Conservation (phyloP, 2,329 filamentous ascomycete genomes). For the Scedosporium minutisporum region DNA sequence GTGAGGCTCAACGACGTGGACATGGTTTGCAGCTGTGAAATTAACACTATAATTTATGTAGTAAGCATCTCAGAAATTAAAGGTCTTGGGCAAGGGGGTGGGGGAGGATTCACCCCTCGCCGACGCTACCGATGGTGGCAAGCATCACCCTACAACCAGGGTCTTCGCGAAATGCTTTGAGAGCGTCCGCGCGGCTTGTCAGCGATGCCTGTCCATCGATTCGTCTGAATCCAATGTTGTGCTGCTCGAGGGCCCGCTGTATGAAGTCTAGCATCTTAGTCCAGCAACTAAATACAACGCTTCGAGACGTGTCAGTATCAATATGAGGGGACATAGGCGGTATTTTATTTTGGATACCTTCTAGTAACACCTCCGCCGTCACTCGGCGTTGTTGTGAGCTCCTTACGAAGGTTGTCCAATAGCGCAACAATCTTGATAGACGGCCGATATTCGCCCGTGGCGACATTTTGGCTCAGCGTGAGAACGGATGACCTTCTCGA, state of each 20-base stretch:
- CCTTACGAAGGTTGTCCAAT: background rate
- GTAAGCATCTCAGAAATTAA: background rate
- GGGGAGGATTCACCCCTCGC: constrained; percentile 17
- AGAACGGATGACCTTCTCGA: background rate
- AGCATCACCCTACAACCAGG: constrained; percentile 17
- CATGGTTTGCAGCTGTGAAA: constrained; percentile 34
- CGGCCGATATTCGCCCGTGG: background rate
- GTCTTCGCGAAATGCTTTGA: constrained; percentile 12
- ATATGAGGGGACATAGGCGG: background rate
- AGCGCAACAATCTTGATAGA: background rate
- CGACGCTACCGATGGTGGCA: constrained; percentile 19
- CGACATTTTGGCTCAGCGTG: background rate
- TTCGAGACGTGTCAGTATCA: background rate
- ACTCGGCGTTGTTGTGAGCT: background rate
- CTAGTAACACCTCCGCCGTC: background rate
- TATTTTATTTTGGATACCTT: background rate
- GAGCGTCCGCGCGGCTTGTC: constrained; percentile 2
- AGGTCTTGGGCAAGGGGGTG: background rate
- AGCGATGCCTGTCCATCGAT: constrained; percentile 18
- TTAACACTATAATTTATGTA: constrained; percentile 25
- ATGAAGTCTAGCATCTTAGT: constrained; percentile 20
- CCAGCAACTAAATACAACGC: constrained; percentile 19
- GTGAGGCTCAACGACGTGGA: constrained; percentile 43
- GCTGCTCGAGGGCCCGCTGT: constrained; percentile 8
- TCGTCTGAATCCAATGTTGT: constrained; percentile 12